Base-by-base conservation (phyloP, 768 basidiomycete species). In the Cyclocybe aegerita region DNA sequence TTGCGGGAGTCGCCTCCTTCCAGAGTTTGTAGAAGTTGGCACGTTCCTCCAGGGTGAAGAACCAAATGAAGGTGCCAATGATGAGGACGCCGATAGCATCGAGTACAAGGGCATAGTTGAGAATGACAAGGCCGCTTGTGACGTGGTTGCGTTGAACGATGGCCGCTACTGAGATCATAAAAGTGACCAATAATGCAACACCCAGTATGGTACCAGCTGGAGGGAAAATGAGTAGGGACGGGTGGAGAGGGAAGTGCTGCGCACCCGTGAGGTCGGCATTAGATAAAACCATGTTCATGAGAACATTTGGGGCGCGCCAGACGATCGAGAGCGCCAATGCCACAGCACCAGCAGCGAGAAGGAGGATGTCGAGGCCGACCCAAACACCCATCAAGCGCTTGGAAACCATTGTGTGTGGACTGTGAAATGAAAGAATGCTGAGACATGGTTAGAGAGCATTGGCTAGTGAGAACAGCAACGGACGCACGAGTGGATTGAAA, bases 21-120 rank as follows among this genome's bases (percentile, higher is more conserved):
- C 85, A 95, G 17, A 81, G 67, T 0, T 52, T 53, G 53, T 82
- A 78, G 69, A 85, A 95, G 58, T 89, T 82, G 39, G 70, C 68
- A 23, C 86, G 81, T 64, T 92, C 86, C 48, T 77, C 68, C 12
- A 95, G 75, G 4, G 92, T 91, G 63, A 71, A 90, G 69, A 88
- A 82, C 93, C 93, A 96, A 44, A 95, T 71, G 56, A 81, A 78
- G 15, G 85, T 80, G 52, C 89, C 92, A 23, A 90, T 69, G 46
- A 83, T 60, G 43, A 86, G 67, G 37, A 87, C 77, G 17, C 76
- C 74, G 39, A 88, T 57, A 7, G 77, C 78, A 59, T 93, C 85
- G 36, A 75, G 49, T 33, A 94, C 66, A 46, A 94, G 82, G 23
- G 75, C 59, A 73, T 86, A 91, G 69, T 93, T 93, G 59, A 93